Conservation (phyloP, 192 early-diverging fungal genomes). For the Tieghemiomyces parasiticus region DNA sequence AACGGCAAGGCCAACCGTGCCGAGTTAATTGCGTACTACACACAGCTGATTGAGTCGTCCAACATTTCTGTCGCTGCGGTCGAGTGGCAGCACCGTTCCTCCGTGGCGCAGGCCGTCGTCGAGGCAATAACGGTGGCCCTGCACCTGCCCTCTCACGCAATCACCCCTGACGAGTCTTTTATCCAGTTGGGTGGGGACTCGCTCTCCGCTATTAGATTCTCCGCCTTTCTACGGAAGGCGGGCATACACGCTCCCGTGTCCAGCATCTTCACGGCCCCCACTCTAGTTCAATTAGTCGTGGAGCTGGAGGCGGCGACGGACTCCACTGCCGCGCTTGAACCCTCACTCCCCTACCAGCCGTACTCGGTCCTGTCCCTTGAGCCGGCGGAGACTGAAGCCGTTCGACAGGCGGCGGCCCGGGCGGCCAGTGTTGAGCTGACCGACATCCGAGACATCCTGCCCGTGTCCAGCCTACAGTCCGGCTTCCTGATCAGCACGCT, state of each 20-base stretch:
- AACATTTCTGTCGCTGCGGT: background rate
- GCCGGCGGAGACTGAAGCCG: background rate
- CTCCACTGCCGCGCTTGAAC: background rate
- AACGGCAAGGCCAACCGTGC: background rate
- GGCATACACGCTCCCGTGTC: background rate
- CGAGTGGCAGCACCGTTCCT: background rate
- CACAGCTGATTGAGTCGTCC: too few relatives aligned
- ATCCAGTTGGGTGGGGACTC: conserved; percentile 3
- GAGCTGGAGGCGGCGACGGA: background rate
- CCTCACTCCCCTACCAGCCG: background rate
- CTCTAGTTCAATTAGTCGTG: background rate
- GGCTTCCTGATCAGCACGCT: background rate
- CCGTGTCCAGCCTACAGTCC: background rate
- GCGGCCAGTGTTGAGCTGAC: background rate
- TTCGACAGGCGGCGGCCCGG: background rate
- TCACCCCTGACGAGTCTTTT: background rate
- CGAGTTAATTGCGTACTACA: background rate
- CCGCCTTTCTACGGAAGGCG: background rate
- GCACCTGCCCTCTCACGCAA: background rate
- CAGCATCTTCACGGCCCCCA: background rate
- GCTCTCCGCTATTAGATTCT: background rate
- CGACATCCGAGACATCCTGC: background rate
- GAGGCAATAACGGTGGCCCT: background rate
- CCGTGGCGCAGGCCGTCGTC: background rate
- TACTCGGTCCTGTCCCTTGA: background rate